Evolutionary conservation across 495 filamentous ascomycete species (phyloP).

Genomic region (Neurospora sp.): DNA sequence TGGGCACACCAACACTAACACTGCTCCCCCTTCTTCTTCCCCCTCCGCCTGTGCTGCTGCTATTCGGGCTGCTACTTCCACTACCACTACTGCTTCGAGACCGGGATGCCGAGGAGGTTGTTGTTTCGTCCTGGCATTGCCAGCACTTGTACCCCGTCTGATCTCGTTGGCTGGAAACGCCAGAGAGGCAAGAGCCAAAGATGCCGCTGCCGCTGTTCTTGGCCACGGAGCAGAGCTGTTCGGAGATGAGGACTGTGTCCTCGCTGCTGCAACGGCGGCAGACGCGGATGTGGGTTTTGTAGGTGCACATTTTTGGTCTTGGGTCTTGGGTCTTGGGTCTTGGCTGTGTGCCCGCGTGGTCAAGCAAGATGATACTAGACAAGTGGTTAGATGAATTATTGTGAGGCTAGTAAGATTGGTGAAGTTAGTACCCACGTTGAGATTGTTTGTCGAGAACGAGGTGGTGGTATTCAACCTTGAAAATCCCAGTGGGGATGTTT

Average conservation of each 20-base stretch:
- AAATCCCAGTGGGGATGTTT: neutral
- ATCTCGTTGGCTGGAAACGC: constrained; percentile 18
- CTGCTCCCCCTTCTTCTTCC: neutral
- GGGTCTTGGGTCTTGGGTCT: neutral
- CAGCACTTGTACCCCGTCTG: constrained; percentile 28
- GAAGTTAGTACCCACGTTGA: neutral
- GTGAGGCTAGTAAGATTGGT: neutral
- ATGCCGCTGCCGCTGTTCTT: constrained; percentile 22
- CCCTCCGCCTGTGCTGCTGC: neutral
- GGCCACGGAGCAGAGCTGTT: constrained; percentile 25
- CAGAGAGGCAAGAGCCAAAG: constrained; percentile 29
- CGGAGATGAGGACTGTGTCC: constrained; percentile 35
- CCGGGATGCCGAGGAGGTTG: neutral
- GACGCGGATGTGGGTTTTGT: constrained; percentile 29
- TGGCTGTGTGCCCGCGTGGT: no score
- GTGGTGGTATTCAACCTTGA: neutral
- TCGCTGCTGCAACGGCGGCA: constrained; percentile 27
- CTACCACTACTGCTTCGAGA: neutral
- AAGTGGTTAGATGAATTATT: neutral
- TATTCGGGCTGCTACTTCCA: neutral
- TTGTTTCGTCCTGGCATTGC: constrained; percentile 25
- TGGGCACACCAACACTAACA: neutral
- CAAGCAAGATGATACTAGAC: neutral
- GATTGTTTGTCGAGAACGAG: neutral
- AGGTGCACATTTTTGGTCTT: constrained; percentile 29